These are phyloP conservation scores for Sclerotinia glacialis DNA, from an alignment of 2,329 filamentous ascomycete genomes.

Conservation along the genomic window DNA sequence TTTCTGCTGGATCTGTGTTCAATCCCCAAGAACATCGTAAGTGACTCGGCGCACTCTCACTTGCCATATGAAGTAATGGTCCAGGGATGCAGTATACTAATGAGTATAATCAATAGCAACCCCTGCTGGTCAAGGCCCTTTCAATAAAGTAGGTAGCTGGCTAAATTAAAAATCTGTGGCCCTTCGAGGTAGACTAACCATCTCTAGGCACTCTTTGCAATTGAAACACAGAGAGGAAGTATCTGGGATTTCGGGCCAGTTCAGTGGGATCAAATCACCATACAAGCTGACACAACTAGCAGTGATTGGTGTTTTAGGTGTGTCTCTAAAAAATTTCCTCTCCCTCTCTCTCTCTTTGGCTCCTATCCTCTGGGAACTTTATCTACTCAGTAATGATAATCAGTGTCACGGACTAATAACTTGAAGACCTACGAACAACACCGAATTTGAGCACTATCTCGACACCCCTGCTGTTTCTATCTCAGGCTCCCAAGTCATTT, in stretches of 20 bases:
- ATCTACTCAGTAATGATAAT: background rate
- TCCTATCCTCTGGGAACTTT: background rate
- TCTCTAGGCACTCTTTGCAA: slow-evolving; percentile 1
- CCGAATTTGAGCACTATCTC: background rate
- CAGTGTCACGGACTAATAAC: background rate
- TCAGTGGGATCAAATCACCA: slow-evolving; percentile 2
- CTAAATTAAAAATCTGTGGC: background rate
- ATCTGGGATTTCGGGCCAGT: slow-evolving; percentile 10
- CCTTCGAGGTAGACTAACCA: background rate
- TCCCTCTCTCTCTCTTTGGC: background rate
- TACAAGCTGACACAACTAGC: slow-evolving; percentile 5
- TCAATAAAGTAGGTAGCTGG: background rate
- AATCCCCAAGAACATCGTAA: background rate
- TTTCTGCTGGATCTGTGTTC: background rate
- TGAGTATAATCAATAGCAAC: background rate
- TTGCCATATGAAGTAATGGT: no score
- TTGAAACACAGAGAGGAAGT: slow-evolving; percentile 1
- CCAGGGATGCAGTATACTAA: background rate
- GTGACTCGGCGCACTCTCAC: background rate
- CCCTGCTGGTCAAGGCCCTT: background rate
- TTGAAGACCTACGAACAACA: background rate
- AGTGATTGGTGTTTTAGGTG: slow-evolving; percentile 9
- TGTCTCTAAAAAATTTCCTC: background rate
- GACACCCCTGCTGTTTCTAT: background rate
- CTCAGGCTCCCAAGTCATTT: background rate